Evolutionary conservation across 805 yeast genomes (phyloP).

Genomic region (Cephaloascus fragrans): DNA sequence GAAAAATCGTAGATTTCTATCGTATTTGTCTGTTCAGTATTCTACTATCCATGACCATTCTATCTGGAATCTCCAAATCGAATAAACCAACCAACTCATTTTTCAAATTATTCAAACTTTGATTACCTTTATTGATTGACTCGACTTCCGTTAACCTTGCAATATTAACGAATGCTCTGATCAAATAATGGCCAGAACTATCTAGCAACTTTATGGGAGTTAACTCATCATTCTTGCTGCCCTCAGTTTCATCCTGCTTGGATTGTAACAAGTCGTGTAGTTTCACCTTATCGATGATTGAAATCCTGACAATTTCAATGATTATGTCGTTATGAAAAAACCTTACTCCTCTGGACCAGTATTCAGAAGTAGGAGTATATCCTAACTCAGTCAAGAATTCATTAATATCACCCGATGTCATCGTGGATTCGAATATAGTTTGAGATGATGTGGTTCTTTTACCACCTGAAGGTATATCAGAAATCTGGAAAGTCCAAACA

Average conservation of each 20-base stretch:
- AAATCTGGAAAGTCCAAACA: constrained; percentile 53
- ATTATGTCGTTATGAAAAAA: constrained; percentile 53
- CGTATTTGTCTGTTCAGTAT: constrained; percentile 8
- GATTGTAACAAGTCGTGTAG: constrained; percentile 5
- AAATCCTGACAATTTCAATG: constrained; percentile 46
- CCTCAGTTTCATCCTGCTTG: constrained; percentile 15
- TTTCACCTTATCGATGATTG: constrained; percentile 17
- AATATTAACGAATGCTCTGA: constrained; percentile 64
- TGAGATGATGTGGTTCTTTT: constrained; percentile 54
- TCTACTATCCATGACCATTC: constrained; percentile 75
- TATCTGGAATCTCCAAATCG: constrained; percentile 63
- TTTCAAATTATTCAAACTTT: constrained; percentile 52
- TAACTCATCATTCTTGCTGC: constrained; percentile 11
- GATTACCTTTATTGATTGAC: constrained; percentile 53
- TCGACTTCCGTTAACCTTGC: constrained; percentile 69
- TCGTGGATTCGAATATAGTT: constrained; percentile 53
- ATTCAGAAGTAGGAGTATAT: constrained; percentile 53
- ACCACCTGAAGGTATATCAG: constrained; percentile 75
- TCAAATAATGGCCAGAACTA: constrained; percentile 43
- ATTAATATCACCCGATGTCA: constrained; percentile 37
- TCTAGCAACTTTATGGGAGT: constrained; percentile 27
- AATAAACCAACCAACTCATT: constrained; percentile 60
- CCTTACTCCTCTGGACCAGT: constrained; percentile 50
- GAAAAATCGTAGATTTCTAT: too few relatives aligned
- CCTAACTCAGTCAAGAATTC: constrained; percentile 57